Percentiles rank a stretch among this genome's conserved stretches.
phyloP scores from a whole-genome alignment of 768 basidiomycete genomes.

The Paxillus ammoniavirescens region DNA sequence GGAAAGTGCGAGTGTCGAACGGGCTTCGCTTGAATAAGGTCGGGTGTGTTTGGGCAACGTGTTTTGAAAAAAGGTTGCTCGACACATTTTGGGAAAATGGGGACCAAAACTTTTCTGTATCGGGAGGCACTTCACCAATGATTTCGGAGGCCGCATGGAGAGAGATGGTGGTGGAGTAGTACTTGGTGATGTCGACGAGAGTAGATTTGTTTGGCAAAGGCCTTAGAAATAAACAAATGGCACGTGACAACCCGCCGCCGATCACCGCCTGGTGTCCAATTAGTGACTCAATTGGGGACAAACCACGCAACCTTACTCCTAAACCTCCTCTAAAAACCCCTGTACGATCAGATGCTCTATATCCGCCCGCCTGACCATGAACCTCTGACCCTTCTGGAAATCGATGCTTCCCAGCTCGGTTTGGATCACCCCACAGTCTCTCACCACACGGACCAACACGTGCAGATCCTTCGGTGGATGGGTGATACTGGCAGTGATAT shows the following conservation, averaged over 20 bases:
- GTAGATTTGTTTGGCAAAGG: conserved; percentile 24
- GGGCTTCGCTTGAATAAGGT: conserved; percentile 5
- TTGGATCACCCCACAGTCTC: conserved; percentile 89
- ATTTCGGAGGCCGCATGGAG: conserved; percentile 13
- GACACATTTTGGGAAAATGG: neutral
- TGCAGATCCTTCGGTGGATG: conserved; percentile 88
- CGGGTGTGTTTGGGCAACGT: neutral
- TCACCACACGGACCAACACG: conserved; percentile 81
- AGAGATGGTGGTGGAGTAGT: neutral
- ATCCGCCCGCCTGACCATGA: conserved; percentile 83
- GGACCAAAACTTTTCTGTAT: neutral
- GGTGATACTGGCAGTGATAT: conserved; percentile 81
- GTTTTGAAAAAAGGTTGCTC: neutral
- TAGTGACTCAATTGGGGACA: neutral
- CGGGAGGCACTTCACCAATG: neutral
- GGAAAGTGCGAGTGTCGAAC: conserved; percentile 20
- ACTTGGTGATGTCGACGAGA: neutral
- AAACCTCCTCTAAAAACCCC: conserved; percentile 89
- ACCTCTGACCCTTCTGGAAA: conserved; percentile 86
- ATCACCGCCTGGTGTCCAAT: no score
- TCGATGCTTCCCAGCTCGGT: conserved; percentile 90
- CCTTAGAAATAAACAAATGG: conserved; percentile 21
- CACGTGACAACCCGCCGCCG: neutral
- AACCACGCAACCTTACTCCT: conserved; percentile 12
- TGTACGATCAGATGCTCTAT: conserved; percentile 94